Evolutionary conservation across 495 filamentous ascomycete species (phyloP), one percentile per base, ranked within the genome.

Genomic region (Podospora conica): DNA sequence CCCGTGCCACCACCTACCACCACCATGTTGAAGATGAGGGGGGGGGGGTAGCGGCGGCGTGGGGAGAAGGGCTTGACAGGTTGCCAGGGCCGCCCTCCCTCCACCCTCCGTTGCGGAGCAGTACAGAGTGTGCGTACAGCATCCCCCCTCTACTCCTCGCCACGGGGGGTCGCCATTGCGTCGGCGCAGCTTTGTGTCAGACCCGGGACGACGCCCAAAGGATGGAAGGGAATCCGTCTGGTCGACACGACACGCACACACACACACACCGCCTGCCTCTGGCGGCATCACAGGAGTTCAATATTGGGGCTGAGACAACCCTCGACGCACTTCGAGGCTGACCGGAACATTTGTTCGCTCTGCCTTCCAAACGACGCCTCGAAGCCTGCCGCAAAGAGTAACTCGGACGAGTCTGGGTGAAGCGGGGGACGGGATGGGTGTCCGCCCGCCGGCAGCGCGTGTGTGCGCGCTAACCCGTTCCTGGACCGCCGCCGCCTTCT

Each of bases 331-430:
- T 27, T 27, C 18, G 40, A 48, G 15, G 15, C 15, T 57, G 22
- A 12, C 55, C 55, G 12, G 22, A 29, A 22, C 61, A 29, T 33
- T 33, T 33, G 31, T 63, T 55, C 48, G 61, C 53, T 18, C 48
- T 48, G 22, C 33, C 22, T 53, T 25, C 48, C 21, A 63, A 15
- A 27, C 48, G 9, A 21, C 24, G 24, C 40, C 40, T 55, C n/a
- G 48, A 63, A 63, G 61, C 8, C 61, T 63, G 22, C 53, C 61
- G 53, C 48, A 63, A 55, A 63, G 48, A 29, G 53, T 31, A 55
- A 55, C 61, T 63, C 61, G 61, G 61, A 63, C 10, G 55, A n/a
- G n/a, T 56, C 61, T 63, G 29, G 21, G 29, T 9, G 11, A 53
- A 9, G 29, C 22, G 15, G 24, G 25, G 25, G 25, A 27, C 25